Evolutionary conservation across 306 rosid species (phyloP).

Genomic region (Ochetophila trinervis): DNA sequence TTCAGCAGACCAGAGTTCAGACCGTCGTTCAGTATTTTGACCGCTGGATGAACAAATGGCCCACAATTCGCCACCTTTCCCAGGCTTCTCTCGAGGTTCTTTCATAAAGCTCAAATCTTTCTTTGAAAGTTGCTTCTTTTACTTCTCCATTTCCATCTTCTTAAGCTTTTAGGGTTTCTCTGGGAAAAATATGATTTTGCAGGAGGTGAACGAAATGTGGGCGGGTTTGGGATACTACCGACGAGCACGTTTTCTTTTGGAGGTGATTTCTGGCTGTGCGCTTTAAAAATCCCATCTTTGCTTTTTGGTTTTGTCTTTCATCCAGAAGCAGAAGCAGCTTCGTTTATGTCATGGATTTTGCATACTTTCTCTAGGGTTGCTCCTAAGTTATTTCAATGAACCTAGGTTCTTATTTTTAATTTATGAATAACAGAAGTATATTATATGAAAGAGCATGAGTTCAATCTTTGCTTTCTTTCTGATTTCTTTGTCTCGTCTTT

Average conservation of each 20-base stretch:
- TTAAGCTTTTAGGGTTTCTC: too few relatives aligned
- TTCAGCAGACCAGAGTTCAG: conserved; percentile 88
- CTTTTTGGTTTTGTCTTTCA: not conserved
- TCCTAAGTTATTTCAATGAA: too few relatives aligned
- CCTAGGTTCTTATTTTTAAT: too few relatives aligned
- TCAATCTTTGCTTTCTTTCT: not conserved
- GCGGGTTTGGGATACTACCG: conserved; percentile 96
- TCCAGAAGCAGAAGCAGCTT: not conserved
- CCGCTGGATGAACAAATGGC: conserved; percentile 87
- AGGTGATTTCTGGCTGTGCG: conserved; percentile 40
- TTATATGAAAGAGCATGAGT: not conserved
- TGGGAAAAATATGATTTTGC: conserved; percentile 5
- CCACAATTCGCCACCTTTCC: conserved; percentile 66
- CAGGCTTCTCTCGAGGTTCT: conserved; percentile 77
- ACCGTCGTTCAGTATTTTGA: conserved; percentile 67
- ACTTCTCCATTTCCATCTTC: not conserved
- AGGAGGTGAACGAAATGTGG: conserved; percentile 97
- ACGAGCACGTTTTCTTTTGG: conserved; percentile 84
- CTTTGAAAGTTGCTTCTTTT: not conserved
- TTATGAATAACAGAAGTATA: too few relatives aligned
- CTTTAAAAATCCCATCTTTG: not conserved
- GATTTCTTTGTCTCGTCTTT: not conserved
- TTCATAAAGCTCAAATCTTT: not conserved
- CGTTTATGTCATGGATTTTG: too few relatives aligned
- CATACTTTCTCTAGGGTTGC: too few relatives aligned